These are phyloP conservation scores for Cladosporium sp. DNA, from an alignment of 2,329 filamentous ascomycete genomes.

Conservation along the genomic window DNA sequence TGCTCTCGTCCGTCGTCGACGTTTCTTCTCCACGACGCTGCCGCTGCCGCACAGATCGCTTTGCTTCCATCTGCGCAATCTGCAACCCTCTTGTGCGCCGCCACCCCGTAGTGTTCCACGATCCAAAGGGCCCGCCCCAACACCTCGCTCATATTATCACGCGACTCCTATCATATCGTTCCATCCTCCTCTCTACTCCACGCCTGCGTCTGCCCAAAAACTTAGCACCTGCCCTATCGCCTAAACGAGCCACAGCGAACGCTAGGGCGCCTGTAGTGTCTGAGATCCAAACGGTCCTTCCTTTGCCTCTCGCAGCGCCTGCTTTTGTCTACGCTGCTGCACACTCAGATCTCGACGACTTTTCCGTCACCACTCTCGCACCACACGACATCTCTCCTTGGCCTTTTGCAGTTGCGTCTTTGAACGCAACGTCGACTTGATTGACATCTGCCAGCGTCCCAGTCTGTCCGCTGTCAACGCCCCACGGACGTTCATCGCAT, in stretches of 20 bases:
- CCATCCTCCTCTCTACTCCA: not conserved
- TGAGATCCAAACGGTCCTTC: slow-evolving; percentile 7
- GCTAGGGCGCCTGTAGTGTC: slow-evolving; percentile 7
- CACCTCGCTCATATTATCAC: slow-evolving; percentile 8
- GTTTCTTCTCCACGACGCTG: slow-evolving; percentile 12
- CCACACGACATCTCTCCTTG: not conserved
- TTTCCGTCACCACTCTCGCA: not conserved
- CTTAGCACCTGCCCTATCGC: slow-evolving; percentile 1
- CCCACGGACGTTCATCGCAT: not conserved
- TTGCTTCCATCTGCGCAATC: not conserved
- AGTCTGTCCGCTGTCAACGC: not conserved
- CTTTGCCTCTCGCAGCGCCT: not conserved
- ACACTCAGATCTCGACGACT: slow-evolving; percentile 3
- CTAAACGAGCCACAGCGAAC: slow-evolving; percentile 1
- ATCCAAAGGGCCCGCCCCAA: not conserved
- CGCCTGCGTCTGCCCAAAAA: not conserved
- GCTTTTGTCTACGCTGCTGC: not conserved
- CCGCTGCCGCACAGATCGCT: slow-evolving; percentile 10
- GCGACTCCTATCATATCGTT: slow-evolving; percentile 14
- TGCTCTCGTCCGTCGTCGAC: slow-evolving; percentile 1
- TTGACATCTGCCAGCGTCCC: not conserved
- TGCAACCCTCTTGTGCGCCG: slow-evolving; percentile 11
- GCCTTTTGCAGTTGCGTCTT: no score
- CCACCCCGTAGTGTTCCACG: slow-evolving; percentile 4
- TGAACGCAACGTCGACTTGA: no score